Percentiles rank a stretch among this genome's conserved stretches.
Conservation (phyloP, 345 rosid genomes). For the Eucalyptus brandiana region DNA sequence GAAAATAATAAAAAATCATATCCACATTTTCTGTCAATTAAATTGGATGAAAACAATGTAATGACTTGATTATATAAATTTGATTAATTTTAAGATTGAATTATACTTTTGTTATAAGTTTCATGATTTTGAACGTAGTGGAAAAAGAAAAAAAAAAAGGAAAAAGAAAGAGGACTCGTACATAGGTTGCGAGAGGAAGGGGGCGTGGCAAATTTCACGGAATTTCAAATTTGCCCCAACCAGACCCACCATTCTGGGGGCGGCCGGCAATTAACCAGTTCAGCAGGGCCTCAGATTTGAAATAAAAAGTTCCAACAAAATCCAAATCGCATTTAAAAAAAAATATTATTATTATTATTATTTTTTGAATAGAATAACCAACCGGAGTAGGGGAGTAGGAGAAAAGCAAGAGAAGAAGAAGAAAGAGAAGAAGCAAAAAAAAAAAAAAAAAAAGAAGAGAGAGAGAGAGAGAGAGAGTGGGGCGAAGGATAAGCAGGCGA, state of each 20-base stretch:
- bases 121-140: too few species aligned
- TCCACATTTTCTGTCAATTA: accelerated
- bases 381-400: not conserved
- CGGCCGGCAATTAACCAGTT: not conserved
- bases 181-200: not conserved
- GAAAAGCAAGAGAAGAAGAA: not conserved
- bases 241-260: not conserved
- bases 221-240: not conserved
- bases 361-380: not conserved
- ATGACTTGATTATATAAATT: not conserved
- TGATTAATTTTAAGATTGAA: too few species aligned
- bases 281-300: slow-evolving; percentile 5
- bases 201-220: not conserved
- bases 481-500: not conserved
- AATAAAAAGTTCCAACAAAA: not conserved
- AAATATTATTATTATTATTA: not conserved
- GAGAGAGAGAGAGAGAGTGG: not conserved
- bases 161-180: not conserved
- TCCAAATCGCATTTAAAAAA: not conserved
- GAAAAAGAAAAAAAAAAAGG: not conserved
- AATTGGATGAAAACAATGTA: not conserved
- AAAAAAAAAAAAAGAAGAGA: not conserved
- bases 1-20: too few species aligned
- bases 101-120: too few species aligned
- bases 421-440: not conserved